Percentiles rank a stretch among this genome's conserved stretches.
These are phyloP conservation scores for Abelmoschus esculentus DNA, from an alignment of 345 rosid genomes.

Conservation along the genomic window DNA sequence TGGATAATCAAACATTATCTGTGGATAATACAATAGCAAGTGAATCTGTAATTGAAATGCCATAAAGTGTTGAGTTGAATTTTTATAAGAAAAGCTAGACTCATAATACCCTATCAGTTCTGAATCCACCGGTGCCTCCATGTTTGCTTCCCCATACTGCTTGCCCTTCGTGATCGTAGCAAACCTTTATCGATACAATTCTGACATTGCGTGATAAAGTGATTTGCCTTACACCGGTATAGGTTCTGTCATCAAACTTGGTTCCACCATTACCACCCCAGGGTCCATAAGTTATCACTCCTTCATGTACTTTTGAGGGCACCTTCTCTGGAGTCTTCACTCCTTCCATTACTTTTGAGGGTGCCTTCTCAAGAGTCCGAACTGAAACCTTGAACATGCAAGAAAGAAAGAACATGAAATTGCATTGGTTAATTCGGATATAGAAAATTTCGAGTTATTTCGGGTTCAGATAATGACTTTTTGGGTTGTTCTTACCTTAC, in stretches of 20 bases:
- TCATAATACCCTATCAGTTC: slow-evolving; percentile 46
- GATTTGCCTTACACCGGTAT: slow-evolving; percentile 63
- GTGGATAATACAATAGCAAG: not conserved
- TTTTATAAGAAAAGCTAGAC: not conserved
- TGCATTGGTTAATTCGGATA: not conserved
- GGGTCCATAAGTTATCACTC: slow-evolving; percentile 48
- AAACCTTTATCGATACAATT: slow-evolving; percentile 51
- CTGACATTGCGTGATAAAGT: slow-evolving; percentile 60
- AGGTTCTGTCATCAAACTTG: slow-evolving; percentile 56
- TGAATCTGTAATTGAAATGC: slow-evolving; percentile 2
- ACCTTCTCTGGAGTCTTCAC: not conserved
- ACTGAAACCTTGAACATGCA: slow-evolving; percentile 5
- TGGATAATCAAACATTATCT: not conserved
- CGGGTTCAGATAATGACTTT: not conserved
- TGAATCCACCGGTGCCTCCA: slow-evolving; percentile 81
- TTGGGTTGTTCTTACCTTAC: slow-evolving; percentile 35
- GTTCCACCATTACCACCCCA: slow-evolving; percentile 86
- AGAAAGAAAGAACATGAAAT: not conserved
- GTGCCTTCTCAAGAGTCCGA: slow-evolving; percentile 16
- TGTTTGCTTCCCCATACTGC: slow-evolving; percentile 89
- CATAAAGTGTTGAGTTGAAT: not conserved
- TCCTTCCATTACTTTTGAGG: slow-evolving; percentile 32
- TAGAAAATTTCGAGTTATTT: not conserved
- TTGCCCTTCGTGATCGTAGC: slow-evolving; percentile 66
- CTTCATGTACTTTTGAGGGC: slow-evolving; percentile 24